A percentile compares a stretch with the other conserved stretches of the same genome.
Conservation (phyloP, 805 yeast genomes). For the Yamadazyma olivae region DNA sequence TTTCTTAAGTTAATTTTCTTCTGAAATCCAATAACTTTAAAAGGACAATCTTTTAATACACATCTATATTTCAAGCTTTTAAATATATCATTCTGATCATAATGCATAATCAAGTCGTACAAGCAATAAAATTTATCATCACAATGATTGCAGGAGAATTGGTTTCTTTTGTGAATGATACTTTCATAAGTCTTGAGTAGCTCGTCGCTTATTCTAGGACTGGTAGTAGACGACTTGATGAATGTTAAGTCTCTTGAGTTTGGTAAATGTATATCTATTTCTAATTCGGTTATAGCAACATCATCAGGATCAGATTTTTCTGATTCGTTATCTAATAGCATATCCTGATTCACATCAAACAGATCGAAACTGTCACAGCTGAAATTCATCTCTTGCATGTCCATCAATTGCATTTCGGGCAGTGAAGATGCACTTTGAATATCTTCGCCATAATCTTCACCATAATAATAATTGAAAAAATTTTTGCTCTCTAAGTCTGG, state of each 20-base stretch:
- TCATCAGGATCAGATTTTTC: neutral
- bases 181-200: neutral
- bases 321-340: neutral
- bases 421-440: neutral
- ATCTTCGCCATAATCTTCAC: neutral
- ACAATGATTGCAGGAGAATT: slow-evolving; percentile 8
- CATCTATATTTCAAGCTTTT: slow-evolving; percentile 19
- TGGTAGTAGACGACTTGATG: too few species aligned
- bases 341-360: too few species aligned
- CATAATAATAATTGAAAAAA: too few species aligned
- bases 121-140: slow-evolving; percentile 1
- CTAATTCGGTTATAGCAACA: neutral
- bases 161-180: neutral
- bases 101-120: slow-evolving; percentile 18
- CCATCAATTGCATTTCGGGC: too few species aligned
- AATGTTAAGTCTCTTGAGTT: neutral
- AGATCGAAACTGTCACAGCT: too few species aligned
- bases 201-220: neutral
- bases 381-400: too few species aligned
- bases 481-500: too few species aligned
- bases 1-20: slow-evolving; percentile 27
- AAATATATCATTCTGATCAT: slow-evolving; percentile 15
- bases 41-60: slow-evolving; percentile 28
- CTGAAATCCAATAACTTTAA: slow-evolving; percentile 25
- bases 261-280: neutral